Base-by-base conservation (phyloP, 116 monocot genomes). In the Papilionanthe hybrid region DNA sequence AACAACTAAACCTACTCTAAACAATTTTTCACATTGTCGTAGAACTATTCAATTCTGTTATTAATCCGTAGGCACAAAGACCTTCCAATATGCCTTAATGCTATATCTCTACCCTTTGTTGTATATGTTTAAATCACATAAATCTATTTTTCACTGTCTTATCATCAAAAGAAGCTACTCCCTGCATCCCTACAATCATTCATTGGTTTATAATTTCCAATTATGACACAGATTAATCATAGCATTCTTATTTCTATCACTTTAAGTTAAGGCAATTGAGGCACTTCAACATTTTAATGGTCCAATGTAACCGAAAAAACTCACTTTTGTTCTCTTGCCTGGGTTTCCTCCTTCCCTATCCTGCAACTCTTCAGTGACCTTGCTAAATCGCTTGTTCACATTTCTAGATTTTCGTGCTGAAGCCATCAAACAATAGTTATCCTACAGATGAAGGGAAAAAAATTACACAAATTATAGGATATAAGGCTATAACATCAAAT, bases 361-460 rank as follows among this genome's bases (percentile, higher is more conserved):
- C 55, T 81, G 79, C 80, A 82, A 92, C n/a, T 89, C 92, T 67
- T 92, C 93, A 49, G 71, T 85, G 29, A 82, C 56, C 81, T 90
- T 92, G 22, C 77, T 55, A 78, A 85, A 89, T 12, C 89, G 89
- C 82, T 89, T 93, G 79, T 89, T 91, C 77, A 87, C 81, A 48
- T 86, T 89, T 83, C 96, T 92, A 48, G 84, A 75, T 85, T 92
- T 96, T 79, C 96, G 89, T 80, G 92, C 87, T 29, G 94, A 90
- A 86, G 94, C 82, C 96, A 96, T 96, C 32, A 23, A 79, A 72
- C 55, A 27, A 49, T 55, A 22, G 9, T 41, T 79, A 56, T 58
- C 66, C 53, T 81, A 58, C 43, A 71, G 29, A 45, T 45, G 9
- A 56, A 7, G 17, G 13, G 10, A 68, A 30, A 69, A 69, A 37